Evolutionary conservation across 2,329 filamentous ascomycete species (phyloP), one percentile per base, ranked within the genome.

Genomic region (Fusarium scirpi): DNA sequence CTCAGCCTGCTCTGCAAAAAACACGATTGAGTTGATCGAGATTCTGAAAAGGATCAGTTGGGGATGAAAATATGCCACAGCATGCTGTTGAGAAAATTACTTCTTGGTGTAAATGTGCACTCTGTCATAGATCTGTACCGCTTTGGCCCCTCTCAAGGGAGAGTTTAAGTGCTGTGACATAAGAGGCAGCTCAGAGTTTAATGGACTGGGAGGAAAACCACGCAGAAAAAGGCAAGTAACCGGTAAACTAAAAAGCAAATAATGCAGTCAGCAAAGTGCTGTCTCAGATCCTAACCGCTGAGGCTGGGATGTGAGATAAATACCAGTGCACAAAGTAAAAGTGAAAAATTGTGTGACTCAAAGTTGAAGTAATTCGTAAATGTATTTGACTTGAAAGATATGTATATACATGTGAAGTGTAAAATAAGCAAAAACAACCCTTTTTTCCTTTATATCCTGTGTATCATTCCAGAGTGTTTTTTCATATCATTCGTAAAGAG

Each of bases 401-500:
- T 64, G 41, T 65, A 73, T 73, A 34, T 74, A 74, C 72, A 66
- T 57, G 69, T 45, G 40, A 74, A 73, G 55, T 43, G 49, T 48
- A 49, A 49, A 15, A 29, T 22, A 56, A 47, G 46, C 62, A 67
- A 69, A 54, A 74, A 64, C 45, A 58, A 47, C 41, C 34, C 53
- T 27, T 58, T 62, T 64, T 61, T 59, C 65, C 61, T 62, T 56
- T 71, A 51, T 74, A 65, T 69, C 71, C 71, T 72, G 62, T 73
- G 41, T 73, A 65, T 65, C 65, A 57, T 73, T 69, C 61, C 67
- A 34, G 46, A 56, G 25, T 51, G n/a, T 13, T 43, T 38, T 65
- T 69, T 72, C 70, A 71, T 72, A 49, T 68, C 70, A 44, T 55
- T 74, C 68, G 53, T 73, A 72, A 60, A 58, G 65, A 73, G 53